phyloP scores from a whole-genome alignment of 208 protist species.

The Acanthamoeba quina region DNA sequence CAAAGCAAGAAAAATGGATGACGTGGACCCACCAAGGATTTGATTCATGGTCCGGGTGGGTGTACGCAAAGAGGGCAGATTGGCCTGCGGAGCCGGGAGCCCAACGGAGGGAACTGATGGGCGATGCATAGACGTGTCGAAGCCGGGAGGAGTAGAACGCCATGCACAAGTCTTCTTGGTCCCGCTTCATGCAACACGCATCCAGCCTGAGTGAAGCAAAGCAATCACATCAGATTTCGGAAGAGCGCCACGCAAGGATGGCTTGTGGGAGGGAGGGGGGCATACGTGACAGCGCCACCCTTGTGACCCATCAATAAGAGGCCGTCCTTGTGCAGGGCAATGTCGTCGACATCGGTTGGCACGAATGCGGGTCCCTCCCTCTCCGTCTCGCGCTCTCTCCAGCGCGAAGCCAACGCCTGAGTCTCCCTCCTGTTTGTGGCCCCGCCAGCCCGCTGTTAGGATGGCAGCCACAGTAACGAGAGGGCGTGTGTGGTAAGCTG shows the following conservation, averaged over 20 bases:
- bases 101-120: constrained; percentile 16
- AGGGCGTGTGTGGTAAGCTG: neutral
- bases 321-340: neutral
- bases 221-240: neutral
- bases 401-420: neutral
- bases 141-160: constrained; percentile 3
- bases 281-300: neutral
- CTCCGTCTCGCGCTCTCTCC: constrained; percentile 10
- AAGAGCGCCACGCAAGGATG: neutral
- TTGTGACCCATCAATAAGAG: neutral
- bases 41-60: neutral
- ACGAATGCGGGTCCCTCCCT: neutral
- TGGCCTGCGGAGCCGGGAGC: neutral
- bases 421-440: neutral
- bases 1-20: neutral
- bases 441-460: neutral
- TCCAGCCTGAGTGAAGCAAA: neutral
- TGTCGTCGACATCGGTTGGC: constrained; percentile 7
- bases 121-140: neutral
- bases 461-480: too few relatives aligned
- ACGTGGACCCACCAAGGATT: neutral
- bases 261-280: too few relatives aligned
- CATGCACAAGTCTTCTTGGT: neutral
- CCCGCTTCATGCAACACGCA: constrained; percentile 21
- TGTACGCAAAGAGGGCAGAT: neutral